Evolutionary conservation across 2,329 filamentous ascomycete species (phyloP), one percentile per base, ranked within the genome.

Genomic region (Sclerotinia spermophila): DNA sequence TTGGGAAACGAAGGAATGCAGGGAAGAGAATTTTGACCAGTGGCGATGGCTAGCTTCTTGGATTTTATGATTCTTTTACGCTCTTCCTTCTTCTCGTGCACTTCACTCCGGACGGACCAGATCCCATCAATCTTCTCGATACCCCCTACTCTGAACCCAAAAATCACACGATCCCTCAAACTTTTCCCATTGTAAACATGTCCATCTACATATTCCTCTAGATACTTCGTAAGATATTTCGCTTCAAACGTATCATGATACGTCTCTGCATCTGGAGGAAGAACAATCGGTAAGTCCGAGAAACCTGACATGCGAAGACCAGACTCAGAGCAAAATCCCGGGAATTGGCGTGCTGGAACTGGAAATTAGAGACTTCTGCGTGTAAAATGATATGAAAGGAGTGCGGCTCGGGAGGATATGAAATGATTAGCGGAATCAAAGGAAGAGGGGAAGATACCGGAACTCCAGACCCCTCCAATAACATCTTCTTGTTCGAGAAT

Each of bases 21-120:
- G 11, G 78, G 77, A 45, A 75, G 75, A 1, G 78, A 79, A 19
- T 78, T 79, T n/a, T 78, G 73, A 3, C 79, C 80, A 13, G 76
- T 78, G 3, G 79, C 79, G 13, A 79, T 73, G 7, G 81, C 72
- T 10, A 81, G 75, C 62, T 80, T 81, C 51, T 73, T 56, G 45
- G 70, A n/a, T 19, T 69, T 48, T 53, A 69, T 53, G 5, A 45
- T 48, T 60, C 11, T 51, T 13, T 11, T 58, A 5, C n/a, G 5
- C 33, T 58, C 21, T 38, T 58, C 5, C n/a, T 38, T 58, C 55
- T 58, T 13, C 11, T n/a, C 21, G 13, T 17, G 21, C 15, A 24
- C 35, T 61, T 48, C 68, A 17, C 53, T 58, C 15, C 45, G 51
- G 24, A 75, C 30, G 19, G n/a, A 69, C 76, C 75, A 78, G 55